Percentiles rank a stretch among this genome's conserved stretches.
phyloP scores from a whole-genome alignment of 164 flowering plant genomes.

The Liriodendron chinense region DNA sequence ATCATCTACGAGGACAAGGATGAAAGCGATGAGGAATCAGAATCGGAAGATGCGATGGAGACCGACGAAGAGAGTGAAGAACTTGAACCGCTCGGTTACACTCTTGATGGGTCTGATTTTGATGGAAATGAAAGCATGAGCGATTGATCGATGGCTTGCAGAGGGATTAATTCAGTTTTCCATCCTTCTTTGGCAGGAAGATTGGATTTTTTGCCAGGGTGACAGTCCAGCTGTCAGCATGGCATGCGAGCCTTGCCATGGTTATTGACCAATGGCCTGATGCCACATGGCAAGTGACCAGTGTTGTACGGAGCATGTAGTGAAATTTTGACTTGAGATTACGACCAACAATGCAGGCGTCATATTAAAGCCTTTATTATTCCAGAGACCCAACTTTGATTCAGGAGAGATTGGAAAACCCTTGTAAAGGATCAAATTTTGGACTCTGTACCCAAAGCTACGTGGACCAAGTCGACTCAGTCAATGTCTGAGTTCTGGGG shows the following conservation, averaged over 20 bases:
- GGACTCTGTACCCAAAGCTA: no score
- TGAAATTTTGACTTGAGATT: slow-evolving; percentile 1
- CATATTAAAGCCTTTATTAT: background rate
- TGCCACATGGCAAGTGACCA: background rate
- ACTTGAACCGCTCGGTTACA: slow-evolving; percentile 21
- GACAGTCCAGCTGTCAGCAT: background rate
- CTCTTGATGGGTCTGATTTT: slow-evolving; percentile 43
- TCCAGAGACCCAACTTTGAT: background rate
- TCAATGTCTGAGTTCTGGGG: no score
- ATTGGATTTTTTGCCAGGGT: background rate
- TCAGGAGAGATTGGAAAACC: background rate
- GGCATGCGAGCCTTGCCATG: background rate
- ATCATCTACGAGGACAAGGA: slow-evolving; percentile 61
- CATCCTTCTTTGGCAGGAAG: background rate
- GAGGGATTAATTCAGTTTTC: background rate
- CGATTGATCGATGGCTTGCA: slow-evolving; percentile 27
- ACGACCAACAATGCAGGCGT: background rate
- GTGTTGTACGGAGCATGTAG: background rate
- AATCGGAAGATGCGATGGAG: slow-evolving; percentile 63
- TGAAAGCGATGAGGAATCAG: slow-evolving; percentile 56
- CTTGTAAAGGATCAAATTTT: no score
- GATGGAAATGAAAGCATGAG: slow-evolving; percentile 51
- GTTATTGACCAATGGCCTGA: background rate
- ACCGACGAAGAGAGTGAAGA: slow-evolving; percentile 46
- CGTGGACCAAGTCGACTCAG: no score